Conservation (phyloP, 495 filamentous ascomycete species). For the Aspergillus funiculosus region DNA sequence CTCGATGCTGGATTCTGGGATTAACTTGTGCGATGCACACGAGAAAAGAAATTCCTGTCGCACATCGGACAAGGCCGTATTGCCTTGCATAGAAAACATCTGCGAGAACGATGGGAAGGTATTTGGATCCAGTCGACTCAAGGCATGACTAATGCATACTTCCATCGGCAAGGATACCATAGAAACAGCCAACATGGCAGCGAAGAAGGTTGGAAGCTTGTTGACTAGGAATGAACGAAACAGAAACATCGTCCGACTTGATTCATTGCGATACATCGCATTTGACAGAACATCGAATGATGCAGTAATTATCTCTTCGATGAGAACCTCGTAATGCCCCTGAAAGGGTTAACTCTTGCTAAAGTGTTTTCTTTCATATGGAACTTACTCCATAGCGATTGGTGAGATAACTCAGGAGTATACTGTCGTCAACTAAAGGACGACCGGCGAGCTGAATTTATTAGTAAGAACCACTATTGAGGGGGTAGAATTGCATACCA, state of each 20-base stretch:
- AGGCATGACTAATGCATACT: slow-evolving; percentile 71
- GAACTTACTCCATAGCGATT: slow-evolving; percentile 67
- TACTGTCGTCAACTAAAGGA: slow-evolving; percentile 75
- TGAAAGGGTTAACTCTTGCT: slow-evolving; percentile 22
- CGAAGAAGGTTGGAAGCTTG: slow-evolving; percentile 77
- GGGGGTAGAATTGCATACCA: slow-evolving; percentile 47
- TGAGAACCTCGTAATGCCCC: slow-evolving; percentile 69
- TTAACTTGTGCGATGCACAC: slow-evolving; percentile 77
- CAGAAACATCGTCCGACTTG: slow-evolving; percentile 62
- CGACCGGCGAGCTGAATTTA: slow-evolving; percentile 63
- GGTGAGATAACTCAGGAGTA: slow-evolving; percentile 70
- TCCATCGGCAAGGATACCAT: slow-evolving; percentile 66
- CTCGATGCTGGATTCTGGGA: slow-evolving; percentile 73
- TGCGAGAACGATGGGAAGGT: slow-evolving; percentile 74
- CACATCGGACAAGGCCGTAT: slow-evolving; percentile 71
- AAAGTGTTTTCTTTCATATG: background rate
- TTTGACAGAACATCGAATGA: slow-evolving; percentile 87
- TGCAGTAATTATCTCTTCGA: slow-evolving; percentile 75
- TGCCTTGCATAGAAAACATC: slow-evolving; percentile 72
- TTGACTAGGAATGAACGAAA: slow-evolving; percentile 90
- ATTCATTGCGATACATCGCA: slow-evolving; percentile 73
- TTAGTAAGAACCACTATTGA: slow-evolving; percentile 27
- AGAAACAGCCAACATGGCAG: slow-evolving; percentile 52
- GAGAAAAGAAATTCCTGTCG: slow-evolving; percentile 90
- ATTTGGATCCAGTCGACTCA: slow-evolving; percentile 68